These are phyloP conservation scores for Neopestalotiopsis clavispora DNA, from an alignment of 2,329 filamentous ascomycete genomes.

Conservation along the genomic window DNA sequence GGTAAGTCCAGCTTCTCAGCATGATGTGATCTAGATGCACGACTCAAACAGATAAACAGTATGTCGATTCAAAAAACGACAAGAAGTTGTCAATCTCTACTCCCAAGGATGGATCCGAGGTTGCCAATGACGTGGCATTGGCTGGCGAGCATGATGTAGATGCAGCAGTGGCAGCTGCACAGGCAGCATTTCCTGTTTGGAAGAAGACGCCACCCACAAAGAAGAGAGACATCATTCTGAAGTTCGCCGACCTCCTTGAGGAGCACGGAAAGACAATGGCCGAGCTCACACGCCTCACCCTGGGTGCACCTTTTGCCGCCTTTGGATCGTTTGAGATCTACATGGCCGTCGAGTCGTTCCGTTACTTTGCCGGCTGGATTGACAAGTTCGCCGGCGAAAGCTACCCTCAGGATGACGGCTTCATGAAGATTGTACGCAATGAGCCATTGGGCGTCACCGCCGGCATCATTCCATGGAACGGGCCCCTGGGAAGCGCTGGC, in stretches of 20 bases:
- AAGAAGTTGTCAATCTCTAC: constrained; percentile 54
- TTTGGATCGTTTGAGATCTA: constrained; percentile 23
- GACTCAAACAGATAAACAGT: constrained; percentile 24
- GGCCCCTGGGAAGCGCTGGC: constrained; percentile 40
- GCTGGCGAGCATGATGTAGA: constrained; percentile 53
- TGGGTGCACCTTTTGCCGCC: constrained; percentile 36
- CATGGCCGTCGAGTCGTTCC: constrained; percentile 25
- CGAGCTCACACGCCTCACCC: constrained; percentile 47
- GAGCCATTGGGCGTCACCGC: constrained; percentile 9
- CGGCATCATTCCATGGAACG: constrained; percentile 46
- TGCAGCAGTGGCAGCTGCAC: constrained; percentile 51
- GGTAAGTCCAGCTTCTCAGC: constrained; percentile 24
- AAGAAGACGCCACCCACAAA: constrained; percentile 1
- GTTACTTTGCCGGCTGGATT: constrained; percentile 32
- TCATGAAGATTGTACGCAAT: constrained; percentile 1
- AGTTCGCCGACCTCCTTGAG: constrained; percentile 11
- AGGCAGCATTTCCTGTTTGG: constrained; percentile 47
- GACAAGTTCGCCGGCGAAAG: constrained; percentile 39
- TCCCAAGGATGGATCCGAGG: constrained; percentile 52
- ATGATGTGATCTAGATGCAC: not conserved
- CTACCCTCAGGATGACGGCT: constrained; percentile 42
- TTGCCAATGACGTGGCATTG: constrained; percentile 52
- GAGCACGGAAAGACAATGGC: constrained; percentile 33
- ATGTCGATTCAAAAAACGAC: constrained; percentile 45
- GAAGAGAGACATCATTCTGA: constrained; percentile 6